Evolutionary conservation across 2,329 filamentous ascomycete genomes (phyloP).

Genomic region (Lachnellula subtilissima): DNA sequence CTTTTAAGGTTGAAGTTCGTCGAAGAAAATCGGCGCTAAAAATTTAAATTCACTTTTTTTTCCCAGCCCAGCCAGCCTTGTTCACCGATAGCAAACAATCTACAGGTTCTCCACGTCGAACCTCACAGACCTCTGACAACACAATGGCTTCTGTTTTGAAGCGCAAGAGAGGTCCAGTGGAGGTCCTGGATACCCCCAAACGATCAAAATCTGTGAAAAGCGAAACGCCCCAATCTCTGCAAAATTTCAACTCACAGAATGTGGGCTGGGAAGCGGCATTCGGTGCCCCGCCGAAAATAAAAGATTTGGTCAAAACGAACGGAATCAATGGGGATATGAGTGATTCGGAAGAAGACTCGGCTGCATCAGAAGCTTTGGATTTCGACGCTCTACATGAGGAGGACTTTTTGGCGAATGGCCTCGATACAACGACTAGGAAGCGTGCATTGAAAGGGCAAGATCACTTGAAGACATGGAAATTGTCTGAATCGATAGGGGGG

Average conservation of each 20-base stretch:
- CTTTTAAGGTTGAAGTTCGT: constrained; percentile 1
- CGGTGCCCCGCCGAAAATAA: constrained; percentile 15
- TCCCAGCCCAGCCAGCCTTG: constrained; percentile 9
- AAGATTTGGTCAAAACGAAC: constrained; percentile 19
- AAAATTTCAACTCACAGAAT: constrained; percentile 8
- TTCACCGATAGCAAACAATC: constrained; percentile 16
- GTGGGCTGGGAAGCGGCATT: constrained; percentile 28
- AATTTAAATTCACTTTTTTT: constrained; percentile 11
- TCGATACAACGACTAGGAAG: constrained; percentile 15
- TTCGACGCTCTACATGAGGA: constrained; percentile 17
- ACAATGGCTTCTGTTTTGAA: constrained; percentile 33
- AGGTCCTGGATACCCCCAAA: constrained; percentile 28
- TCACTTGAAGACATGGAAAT: constrained; percentile 43
- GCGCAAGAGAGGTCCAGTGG: constrained; percentile 32
- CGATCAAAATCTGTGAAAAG: constrained; percentile 25
- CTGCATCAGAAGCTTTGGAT: constrained; percentile 18
- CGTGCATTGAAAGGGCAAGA: constrained; percentile 29
- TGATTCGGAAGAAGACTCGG: constrained; percentile 5
- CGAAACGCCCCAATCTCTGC: constrained; percentile 8
- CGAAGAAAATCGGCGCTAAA: neutral
- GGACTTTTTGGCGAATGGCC: neutral
- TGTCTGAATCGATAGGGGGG: constrained; percentile 61
- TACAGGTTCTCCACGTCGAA: constrained; percentile 9
- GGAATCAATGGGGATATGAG: constrained; percentile 13
- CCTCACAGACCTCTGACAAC: constrained; percentile 29